Percentiles rank a stretch among this genome's conserved stretches.
Conservation (phyloP, 345 rosid genomes). For the Populus davidiana region DNA sequence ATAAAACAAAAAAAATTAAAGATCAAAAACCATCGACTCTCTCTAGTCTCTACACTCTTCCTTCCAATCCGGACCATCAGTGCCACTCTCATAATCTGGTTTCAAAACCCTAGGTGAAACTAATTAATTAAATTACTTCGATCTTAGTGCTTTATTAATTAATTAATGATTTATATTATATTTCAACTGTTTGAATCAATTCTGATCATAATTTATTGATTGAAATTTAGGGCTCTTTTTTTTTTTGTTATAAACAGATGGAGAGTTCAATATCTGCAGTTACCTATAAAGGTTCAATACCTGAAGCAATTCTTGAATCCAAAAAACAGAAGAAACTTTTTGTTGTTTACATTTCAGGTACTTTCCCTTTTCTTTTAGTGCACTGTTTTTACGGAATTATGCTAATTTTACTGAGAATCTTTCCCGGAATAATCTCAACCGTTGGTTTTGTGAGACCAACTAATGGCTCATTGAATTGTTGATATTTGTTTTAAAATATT, state of each 20-base stretch:
- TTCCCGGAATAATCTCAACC: not conserved
- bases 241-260: constrained; percentile 40
- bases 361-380: not conserved
- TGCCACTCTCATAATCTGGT: not conserved
- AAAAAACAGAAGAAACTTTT: constrained; percentile 72
- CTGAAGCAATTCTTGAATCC: constrained; percentile 72
- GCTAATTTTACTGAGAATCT: not conserved
- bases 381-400: not conserved
- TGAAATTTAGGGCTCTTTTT: not conserved
- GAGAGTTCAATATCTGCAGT: constrained; percentile 53
- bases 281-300: constrained; percentile 59
- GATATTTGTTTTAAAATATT: not conserved
- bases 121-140: not conserved
- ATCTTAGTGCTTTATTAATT: too few species aligned
- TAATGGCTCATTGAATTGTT: not conserved
- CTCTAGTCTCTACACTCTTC: not conserved
- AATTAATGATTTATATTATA: too few species aligned
- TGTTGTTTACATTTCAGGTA: constrained; percentile 82
- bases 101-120: not conserved
- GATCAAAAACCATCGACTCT: not conserved
- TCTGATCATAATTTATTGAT: not conserved
- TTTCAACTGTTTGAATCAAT: not conserved
- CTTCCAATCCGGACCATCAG: not conserved
- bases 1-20: too few species aligned
- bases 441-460: not conserved